Conservation (phyloP, 2,329 filamentous ascomycete genomes). For the Pseudocercospora ulei region DNA sequence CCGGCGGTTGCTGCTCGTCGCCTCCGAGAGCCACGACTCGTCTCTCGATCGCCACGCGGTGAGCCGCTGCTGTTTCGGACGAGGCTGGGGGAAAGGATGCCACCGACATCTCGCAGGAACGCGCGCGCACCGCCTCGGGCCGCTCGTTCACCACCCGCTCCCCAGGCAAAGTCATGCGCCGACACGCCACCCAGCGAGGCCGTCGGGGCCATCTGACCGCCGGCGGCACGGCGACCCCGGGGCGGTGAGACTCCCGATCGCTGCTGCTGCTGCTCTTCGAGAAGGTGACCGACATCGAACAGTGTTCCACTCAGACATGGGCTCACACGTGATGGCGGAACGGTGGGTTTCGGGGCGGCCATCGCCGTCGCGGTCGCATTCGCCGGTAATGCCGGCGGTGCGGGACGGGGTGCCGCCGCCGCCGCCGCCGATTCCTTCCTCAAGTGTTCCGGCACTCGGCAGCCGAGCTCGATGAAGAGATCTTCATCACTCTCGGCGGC, state of each 20-base stretch:
- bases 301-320: constrained; percentile 47
- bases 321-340: not conserved
- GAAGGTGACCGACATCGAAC: constrained; percentile 71
- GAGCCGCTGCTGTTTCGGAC: constrained; percentile 13
- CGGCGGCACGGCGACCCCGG: no score
- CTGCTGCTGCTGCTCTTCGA: constrained; percentile 48
- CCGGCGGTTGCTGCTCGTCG: constrained; percentile 22
- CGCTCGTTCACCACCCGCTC: constrained; percentile 15
- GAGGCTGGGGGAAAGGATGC: constrained; percentile 20
- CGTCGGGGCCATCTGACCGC: no score
- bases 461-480: constrained; percentile 68
- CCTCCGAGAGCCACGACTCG: constrained; percentile 3
- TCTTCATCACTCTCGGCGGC: constrained; percentile 89
- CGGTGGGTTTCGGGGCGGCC: not conserved
- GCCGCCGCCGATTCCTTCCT: constrained; percentile 27
- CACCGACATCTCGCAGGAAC: constrained; percentile 32
- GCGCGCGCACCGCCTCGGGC: constrained; percentile 29
- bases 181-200: constrained; percentile 18
- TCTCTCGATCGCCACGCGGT: constrained; percentile 14
- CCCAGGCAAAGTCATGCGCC: constrained; percentile 38
- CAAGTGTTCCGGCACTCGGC: constrained; percentile 51
- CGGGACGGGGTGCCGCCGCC: constrained; percentile 33
- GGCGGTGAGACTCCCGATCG: constrained; percentile 21
- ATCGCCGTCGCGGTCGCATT: constrained; percentile 5
- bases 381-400: constrained; percentile 37